Evolutionary conservation across 495 filamentous ascomycete genomes (phyloP), one percentile per base, ranked within the genome.

Genomic region (Aspergillus bridgeri): DNA sequence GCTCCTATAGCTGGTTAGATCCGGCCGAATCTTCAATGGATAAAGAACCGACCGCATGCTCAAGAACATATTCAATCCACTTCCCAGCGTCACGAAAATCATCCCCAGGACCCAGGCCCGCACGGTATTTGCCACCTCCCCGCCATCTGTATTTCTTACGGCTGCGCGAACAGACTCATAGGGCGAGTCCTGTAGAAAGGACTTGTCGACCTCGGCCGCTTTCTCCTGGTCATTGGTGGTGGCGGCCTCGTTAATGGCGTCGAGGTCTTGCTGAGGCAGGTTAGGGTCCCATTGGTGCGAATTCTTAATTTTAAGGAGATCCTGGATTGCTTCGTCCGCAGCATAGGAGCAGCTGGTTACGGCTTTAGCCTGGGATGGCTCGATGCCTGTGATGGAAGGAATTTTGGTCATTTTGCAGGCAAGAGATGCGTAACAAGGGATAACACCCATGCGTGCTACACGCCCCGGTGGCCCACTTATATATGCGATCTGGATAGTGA

Each of bases 81-180:
- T 85, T 15, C 83, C 87, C 38, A 90, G 72, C 4, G 87, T 79
- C 8, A 86, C 80, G 19, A 90, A 75, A 4, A 89, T 24, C 63
- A 90, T 57, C n/a, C 87, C 87, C 59, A 90, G 83, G 6, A 80
- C 68, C 87, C 87, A 90, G 22, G 87, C 87, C 20, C 87, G 84
- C 48, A 90, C 78, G 23, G 87, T 90, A 64, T 88, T 89, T 54
- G 75, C 77, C 25, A 83, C 80, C 49, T 86, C 77, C 47, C 85
- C 81, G 58, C 89, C 86, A 65, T 90, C 86, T 60, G 80, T 77
- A 69, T 86, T 73, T 33, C 61, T 44, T 3, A 74, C 77, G 13
- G 73, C 69, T 19, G 72, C 65, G 24, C 67, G 73, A 0, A 71
- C 89, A 67, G 90, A 84, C 43, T 85, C 83, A 58, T 90, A 90